A percentile compares a stretch with the other conserved stretches of the same genome.
These are phyloP conservation scores for Wallacemonas sp. DNA, from an alignment of 208 protist genomes.

Conservation along the genomic window DNA sequence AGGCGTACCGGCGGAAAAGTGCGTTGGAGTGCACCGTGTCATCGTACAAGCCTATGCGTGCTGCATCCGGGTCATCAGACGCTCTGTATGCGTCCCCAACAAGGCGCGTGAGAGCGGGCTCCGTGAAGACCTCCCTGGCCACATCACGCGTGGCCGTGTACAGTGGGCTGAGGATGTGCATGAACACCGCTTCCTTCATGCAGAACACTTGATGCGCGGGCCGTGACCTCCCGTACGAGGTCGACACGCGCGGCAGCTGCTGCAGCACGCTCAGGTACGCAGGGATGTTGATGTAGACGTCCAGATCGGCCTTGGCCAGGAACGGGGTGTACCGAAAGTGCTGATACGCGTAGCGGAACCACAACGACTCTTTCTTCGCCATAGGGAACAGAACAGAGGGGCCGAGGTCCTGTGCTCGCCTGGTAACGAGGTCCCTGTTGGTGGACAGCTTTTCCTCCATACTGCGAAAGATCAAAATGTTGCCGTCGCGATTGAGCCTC, in stretches of 20 bases:
- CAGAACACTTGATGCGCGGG: neutral
- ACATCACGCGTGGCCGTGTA: neutral
- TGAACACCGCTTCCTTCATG: neutral
- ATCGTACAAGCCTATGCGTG: neutral
- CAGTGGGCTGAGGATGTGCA: neutral
- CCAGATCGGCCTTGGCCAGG: neutral
- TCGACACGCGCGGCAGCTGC: conserved; percentile 8
- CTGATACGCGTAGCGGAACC: neutral
- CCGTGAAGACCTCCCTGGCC: neutral
- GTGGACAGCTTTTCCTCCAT: neutral
- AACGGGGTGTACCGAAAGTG: neutral
- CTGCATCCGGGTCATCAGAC: neutral
- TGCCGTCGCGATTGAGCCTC: neutral
- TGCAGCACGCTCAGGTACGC: conserved; percentile 6
- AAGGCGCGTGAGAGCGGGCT: neutral
- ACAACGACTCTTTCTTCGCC: neutral
- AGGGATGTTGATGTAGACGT: conserved; percentile 6
- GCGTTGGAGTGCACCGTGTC: conserved; percentile 1
- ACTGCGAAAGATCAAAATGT: neutral
- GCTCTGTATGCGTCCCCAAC: neutral
- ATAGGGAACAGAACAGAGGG: neutral
- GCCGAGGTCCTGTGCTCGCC: neutral
- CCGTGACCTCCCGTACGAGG: neutral
- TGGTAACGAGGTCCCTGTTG: neutral
- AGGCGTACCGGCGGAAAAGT: neutral